Percentiles rank a stretch among this genome's conserved stretches.
Conservation (phyloP, 345 rosid genomes). For the Salix udensis region DNA sequence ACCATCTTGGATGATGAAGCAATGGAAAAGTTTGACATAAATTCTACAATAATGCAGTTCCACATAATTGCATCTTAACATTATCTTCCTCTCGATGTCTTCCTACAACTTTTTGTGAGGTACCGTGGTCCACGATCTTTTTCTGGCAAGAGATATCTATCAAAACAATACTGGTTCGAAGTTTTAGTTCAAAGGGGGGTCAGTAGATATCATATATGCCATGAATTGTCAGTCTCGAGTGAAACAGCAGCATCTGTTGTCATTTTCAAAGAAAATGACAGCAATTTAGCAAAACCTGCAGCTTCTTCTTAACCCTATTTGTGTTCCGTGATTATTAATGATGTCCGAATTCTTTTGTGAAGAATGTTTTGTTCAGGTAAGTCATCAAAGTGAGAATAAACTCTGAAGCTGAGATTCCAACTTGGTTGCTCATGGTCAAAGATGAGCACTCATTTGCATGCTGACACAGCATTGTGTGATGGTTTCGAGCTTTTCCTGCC, state of each 20-base stretch:
- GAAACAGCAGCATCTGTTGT: neutral
- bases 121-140: neutral
- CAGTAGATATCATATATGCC: neutral
- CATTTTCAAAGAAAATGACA: neutral
- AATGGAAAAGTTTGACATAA: neutral
- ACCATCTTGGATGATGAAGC: neutral
- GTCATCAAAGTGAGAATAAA: no score
- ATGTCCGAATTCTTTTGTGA: neutral
- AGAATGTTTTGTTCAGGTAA: no score
- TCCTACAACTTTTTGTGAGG: neutral
- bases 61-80: neutral
- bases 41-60: neutral
- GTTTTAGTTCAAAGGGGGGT: neutral
- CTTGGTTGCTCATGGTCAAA: no score
- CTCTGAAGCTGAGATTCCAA: no score
- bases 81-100: neutral
- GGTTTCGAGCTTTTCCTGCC: no score
- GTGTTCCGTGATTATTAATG: neutral
- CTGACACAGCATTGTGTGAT: no score
- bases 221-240: neutral
- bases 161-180: neutral
- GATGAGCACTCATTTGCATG: no score
- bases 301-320: neutral
- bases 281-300: neutral
- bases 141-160: neutral